Evolutionary conservation across 2,329 filamentous ascomycete genomes (phyloP).

Genomic region (Ophiocordyceps robertsii): DNA sequence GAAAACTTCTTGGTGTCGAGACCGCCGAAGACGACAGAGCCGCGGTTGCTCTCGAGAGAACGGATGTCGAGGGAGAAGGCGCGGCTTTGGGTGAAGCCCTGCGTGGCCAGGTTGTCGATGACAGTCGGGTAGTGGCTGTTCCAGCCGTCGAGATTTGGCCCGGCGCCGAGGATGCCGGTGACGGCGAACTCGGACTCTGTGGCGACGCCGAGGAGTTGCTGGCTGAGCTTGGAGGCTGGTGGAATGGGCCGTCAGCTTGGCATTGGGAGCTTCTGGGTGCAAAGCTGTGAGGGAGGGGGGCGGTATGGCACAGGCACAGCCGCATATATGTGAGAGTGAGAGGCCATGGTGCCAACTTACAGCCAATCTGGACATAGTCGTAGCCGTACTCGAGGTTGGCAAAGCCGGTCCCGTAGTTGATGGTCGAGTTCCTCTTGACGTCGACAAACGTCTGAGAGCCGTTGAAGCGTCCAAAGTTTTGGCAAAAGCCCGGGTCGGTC

Average conservation of each 20-base stretch:
- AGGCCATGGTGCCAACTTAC: constrained; percentile 9
- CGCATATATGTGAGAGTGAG: background rate
- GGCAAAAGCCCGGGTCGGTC: constrained; percentile 13
- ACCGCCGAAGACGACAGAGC: constrained; percentile 37
- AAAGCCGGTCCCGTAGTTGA: constrained; percentile 19
- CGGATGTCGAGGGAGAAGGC: constrained; percentile 22
- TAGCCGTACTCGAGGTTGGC: constrained; percentile 19
- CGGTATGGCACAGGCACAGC: background rate
- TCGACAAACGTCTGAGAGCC: constrained; percentile 15
- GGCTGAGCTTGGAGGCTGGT: constrained; percentile 15
- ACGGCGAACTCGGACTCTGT: constrained; percentile 14
- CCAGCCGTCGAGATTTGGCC: constrained; percentile 20
- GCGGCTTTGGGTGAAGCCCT: constrained; percentile 22
- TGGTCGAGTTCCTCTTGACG: constrained; percentile 10
- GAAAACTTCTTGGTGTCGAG: constrained; percentile 41
- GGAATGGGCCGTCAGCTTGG: background rate
- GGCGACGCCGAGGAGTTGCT: constrained; percentile 23
- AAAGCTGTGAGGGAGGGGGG: background rate
- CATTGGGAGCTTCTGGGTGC: background rate
- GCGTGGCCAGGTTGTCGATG: constrained; percentile 18
- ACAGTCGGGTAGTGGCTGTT: constrained; percentile 18
- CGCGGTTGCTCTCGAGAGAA: constrained; percentile 15
- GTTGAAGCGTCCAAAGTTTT: constrained; percentile 15
- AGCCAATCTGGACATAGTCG: constrained; percentile 18
- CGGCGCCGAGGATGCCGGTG: constrained; percentile 21